Evolutionary conservation across 1,284 basidiomycete genomes (phyloP).

Genomic region (Ganoderma meredithae): DNA sequence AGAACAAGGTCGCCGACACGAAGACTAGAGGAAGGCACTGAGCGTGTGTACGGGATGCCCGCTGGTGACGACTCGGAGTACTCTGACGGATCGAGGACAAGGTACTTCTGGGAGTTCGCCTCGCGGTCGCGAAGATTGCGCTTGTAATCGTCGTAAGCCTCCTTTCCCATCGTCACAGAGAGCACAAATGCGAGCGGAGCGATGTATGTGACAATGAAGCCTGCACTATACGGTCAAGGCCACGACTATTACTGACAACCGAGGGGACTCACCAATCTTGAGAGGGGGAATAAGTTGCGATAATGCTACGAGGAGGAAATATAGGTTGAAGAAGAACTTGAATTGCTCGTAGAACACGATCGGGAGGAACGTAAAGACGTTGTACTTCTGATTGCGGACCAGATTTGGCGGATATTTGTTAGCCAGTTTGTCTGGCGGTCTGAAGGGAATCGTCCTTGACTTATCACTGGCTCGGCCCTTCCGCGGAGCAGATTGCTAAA

Average conservation of each 20-base stretch:
- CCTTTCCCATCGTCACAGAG: slow-evolving; percentile 96
- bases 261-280: slow-evolving; percentile 79
- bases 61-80: slow-evolving; percentile 39
- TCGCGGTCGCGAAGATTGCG: slow-evolving; percentile 91
- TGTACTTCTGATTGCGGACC: slow-evolving; percentile 98
- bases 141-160: slow-evolving; percentile 98
- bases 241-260: too few relatives aligned
- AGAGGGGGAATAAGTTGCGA: slow-evolving; percentile 96
- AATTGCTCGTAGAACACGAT: slow-evolving; percentile 99
- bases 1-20: slow-evolving; percentile 92
- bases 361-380: slow-evolving; percentile 92
- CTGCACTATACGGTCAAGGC: slow-evolving; percentile 48
- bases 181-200: slow-evolving; percentile 97
- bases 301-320: slow-evolving; percentile 96
- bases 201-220: slow-evolving; percentile 96
- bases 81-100: slow-evolving; percentile 71
- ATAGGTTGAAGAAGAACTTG: slow-evolving; percentile 99
- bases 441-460: slow-evolving; percentile 81
- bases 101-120: slow-evolving; percentile 94
- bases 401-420: slow-evolving; percentile 82
- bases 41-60: slow-evolving; percentile 64
- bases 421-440: slow-evolving; percentile 78
- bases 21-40: slow-evolving; percentile 88
- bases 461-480: slow-evolving; percentile 60
- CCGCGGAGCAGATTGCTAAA: slow-evolving; percentile 43